Evolutionary conservation across 208 protist species (phyloP).

Genomic region (Wallacemonas sp.): DNA sequence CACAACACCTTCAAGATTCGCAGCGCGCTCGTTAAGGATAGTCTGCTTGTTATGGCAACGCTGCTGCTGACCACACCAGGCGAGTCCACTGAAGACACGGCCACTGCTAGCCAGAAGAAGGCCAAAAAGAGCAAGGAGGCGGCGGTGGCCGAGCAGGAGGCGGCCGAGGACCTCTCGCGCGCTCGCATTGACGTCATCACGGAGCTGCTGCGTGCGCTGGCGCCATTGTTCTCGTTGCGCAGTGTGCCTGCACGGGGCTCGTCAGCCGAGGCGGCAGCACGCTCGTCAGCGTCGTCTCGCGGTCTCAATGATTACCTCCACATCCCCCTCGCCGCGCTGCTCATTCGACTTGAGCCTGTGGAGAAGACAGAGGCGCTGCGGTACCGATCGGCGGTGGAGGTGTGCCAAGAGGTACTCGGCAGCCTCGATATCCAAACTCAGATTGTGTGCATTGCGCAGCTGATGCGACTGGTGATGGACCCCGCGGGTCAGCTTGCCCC

Average conservation of each 20-base stretch:
- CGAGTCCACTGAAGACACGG: no score
- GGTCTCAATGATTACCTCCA: slow-evolving; percentile 42
- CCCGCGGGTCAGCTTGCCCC: slow-evolving; percentile 53
- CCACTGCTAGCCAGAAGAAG: no score
- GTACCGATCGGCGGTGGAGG: slow-evolving; percentile 70
- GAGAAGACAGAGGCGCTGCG: slow-evolving; percentile 55
- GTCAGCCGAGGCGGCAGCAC: no score
- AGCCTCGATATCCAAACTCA: slow-evolving; percentile 85
- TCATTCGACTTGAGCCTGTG: slow-evolving; percentile 72
- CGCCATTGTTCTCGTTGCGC: slow-evolving; percentile 55
- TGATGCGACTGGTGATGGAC: slow-evolving; percentile 81
- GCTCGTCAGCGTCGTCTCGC: no score
- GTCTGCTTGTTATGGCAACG: slow-evolving; percentile 74
- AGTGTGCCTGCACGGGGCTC: background rate
- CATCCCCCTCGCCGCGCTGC: slow-evolving; percentile 78
- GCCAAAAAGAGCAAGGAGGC: slow-evolving; percentile 14
- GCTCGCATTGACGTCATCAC: slow-evolving; percentile 57
- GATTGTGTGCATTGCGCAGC: slow-evolving; percentile 70
- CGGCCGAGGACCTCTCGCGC: slow-evolving; percentile 27
- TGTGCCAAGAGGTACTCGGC: slow-evolving; percentile 71
- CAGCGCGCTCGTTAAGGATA: slow-evolving; percentile 49
- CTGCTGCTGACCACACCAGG: slow-evolving; percentile 48
- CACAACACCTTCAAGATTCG: slow-evolving; percentile 43
- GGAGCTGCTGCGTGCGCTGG: slow-evolving; percentile 66
- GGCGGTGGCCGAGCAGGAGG: slow-evolving; percentile 7